Evolutionary conservation across 371 early-diverging fungal genomes (phyloP).

Genomic region (Dinochytrium kinnereticum): DNA sequence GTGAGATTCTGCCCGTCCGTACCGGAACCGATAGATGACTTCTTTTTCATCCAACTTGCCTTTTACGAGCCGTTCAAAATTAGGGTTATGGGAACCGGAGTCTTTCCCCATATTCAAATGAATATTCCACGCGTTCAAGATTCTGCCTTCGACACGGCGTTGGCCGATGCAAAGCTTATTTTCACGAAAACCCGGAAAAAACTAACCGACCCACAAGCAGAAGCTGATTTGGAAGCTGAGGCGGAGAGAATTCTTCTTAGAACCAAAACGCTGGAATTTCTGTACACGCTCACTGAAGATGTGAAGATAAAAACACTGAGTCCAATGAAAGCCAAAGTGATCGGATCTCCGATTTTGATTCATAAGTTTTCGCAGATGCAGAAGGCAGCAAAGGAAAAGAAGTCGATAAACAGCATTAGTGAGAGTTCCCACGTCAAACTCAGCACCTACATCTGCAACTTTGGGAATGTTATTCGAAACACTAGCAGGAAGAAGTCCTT

Average conservation of each 20-base stretch:
- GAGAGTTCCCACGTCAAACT: constrained; percentile 47
- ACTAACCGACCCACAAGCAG: neutral
- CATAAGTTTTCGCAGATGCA: constrained; percentile 34
- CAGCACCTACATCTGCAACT: constrained; percentile 51
- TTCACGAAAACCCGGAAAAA: neutral
- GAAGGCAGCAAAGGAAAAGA: constrained; percentile 37
- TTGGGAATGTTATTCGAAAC: constrained; percentile 57
- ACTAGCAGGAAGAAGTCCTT: constrained; percentile 45
- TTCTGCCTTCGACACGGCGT: constrained; percentile 25
- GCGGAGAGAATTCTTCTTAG: constrained; percentile 41
- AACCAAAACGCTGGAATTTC: constrained; percentile 38
- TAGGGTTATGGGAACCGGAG: constrained; percentile 42
- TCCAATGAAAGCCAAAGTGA: constrained; percentile 33
- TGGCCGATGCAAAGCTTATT: constrained; percentile 18
- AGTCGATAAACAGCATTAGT: constrained; percentile 21
- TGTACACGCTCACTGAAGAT: constrained; percentile 40
- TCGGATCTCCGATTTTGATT: constrained; percentile 47
- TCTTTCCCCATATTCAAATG: constrained; percentile 42
- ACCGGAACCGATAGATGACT: constrained; percentile 52
- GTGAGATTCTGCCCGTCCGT: constrained; percentile 49
- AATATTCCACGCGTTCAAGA: constrained; percentile 43
- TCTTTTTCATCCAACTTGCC: constrained; percentile 55
- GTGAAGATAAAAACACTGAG: constrained; percentile 18
- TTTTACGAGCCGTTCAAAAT: constrained; percentile 55
- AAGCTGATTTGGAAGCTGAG: constrained; percentile 43